Conservation (phyloP, 306 rosid genomes). For the Canavalia gladiata region DNA sequence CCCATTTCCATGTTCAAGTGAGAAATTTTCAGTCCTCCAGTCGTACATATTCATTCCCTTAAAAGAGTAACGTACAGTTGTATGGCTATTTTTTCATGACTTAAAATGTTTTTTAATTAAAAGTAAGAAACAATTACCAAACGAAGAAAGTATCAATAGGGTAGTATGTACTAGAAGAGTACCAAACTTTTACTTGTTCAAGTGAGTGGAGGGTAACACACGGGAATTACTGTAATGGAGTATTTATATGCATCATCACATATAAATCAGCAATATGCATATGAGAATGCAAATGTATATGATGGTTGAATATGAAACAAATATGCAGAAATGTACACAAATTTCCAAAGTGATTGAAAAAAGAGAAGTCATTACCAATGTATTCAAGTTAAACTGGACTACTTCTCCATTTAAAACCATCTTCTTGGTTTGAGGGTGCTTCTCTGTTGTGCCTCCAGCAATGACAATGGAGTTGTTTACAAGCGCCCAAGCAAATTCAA, state of each 20-base stretch:
- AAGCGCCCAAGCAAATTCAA: constrained; percentile 88
- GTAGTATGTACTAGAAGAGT: too few species aligned
- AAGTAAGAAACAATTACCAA: too few species aligned
- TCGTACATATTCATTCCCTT: too few species aligned
- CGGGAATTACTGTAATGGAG: constrained; percentile 15
- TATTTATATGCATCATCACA: neutral
- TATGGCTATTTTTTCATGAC: too few species aligned
- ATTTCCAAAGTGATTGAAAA: constrained; percentile 18
- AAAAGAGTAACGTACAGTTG: too few species aligned
- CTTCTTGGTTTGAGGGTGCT: constrained; percentile 85
- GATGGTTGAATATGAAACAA: constrained; percentile 37
- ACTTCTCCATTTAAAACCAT: constrained; percentile 95
- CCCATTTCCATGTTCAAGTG: constrained; percentile 27
- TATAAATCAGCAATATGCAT: constrained; percentile 12
- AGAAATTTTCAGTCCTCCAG: too few species aligned
- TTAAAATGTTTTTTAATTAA: too few species aligned
- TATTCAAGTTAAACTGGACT: constrained; percentile 75
- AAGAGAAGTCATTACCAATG: constrained; percentile 64
- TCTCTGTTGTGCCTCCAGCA: constrained; percentile 91
- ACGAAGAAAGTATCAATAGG: too few species aligned
- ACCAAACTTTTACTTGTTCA: neutral
- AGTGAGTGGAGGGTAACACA: constrained; percentile 19
- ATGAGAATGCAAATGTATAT: neutral
- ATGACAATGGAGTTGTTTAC: constrained; percentile 83
- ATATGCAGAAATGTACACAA: constrained; percentile 36